phyloP scores from a whole-genome alignment of 139 green algal species.

The Edaphochlamys debaryana region DNA sequence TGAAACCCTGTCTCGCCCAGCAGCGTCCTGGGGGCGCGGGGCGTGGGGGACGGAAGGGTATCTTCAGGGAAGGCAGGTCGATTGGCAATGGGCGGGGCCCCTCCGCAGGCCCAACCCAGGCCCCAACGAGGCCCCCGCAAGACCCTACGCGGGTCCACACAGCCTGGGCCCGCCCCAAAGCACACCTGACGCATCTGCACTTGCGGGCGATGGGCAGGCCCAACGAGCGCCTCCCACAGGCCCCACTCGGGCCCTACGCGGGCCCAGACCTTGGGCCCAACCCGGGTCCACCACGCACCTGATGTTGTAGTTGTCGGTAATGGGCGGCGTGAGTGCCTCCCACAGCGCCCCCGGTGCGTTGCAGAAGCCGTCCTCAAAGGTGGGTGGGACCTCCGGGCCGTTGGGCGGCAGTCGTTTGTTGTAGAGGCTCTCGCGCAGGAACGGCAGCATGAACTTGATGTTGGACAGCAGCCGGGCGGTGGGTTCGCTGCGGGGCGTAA shows the following conservation, averaged over 20 bases:
- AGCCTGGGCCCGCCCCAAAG: no score
- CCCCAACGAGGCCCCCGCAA: background rate
- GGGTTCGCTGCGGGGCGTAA: no score
- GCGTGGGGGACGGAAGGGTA: background rate
- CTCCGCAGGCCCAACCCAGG: no score
- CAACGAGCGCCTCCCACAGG: no score
- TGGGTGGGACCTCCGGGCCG: background rate
- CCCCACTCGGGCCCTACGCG: no score
- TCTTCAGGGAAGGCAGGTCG: background rate
- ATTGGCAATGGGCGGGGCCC: background rate
- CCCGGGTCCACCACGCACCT: background rate
- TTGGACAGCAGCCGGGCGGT: no score
- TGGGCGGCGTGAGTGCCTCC: background rate
- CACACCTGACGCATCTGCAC: background rate
- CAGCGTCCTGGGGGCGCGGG: background rate
- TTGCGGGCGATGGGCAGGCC: no score
- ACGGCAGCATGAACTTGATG: background rate
- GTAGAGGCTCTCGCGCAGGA: background rate
- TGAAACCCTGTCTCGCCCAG: slow-evolving; percentile 23
- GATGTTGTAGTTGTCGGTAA: background rate
- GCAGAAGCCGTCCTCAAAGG: background rate
- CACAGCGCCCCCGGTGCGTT: background rate
- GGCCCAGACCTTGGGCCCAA: no score
- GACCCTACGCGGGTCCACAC: background rate
- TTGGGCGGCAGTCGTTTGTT: no score